Evolutionary conservation across 2,329 filamentous ascomycete genomes (phyloP).

Genomic region (Coleophoma crateriformis): DNA sequence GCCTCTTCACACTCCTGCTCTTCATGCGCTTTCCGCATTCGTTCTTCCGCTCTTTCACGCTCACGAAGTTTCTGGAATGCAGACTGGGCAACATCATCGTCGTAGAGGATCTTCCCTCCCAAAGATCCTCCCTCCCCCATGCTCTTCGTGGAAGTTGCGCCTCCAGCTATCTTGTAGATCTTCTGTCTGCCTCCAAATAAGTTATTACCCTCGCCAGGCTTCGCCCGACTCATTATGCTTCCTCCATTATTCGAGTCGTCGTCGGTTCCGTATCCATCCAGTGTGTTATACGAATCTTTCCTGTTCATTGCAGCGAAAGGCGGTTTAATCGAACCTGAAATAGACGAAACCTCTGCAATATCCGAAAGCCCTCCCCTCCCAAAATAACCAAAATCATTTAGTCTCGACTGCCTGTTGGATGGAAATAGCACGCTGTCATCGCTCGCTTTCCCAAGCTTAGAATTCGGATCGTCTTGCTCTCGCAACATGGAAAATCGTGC

Average conservation of each 20-base stretch:
- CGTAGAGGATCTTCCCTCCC: conserved; percentile 67
- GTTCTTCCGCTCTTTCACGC: conserved; percentile 35
- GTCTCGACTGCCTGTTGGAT: conserved; percentile 69
- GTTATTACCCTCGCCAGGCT: conserved; percentile 84
- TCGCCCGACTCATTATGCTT: conserved; percentile 78
- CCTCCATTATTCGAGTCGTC: conserved; percentile 53
- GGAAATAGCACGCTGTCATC: conserved; percentile 86
- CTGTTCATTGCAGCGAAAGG: conserved; percentile 54
- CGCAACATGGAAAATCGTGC: conserved; percentile 94
- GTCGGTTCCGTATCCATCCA: conserved; percentile 58
- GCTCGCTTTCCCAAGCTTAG: conserved; percentile 86
- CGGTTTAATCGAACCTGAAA: conserved; percentile 55
- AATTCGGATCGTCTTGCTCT: conserved; percentile 88
- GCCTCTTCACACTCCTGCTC: conserved; percentile 30
- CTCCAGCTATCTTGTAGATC: conserved; percentile 75
- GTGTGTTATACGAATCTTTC: conserved; percentile 58
- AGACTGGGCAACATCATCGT: conserved; percentile 78
- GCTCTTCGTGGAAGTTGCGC: conserved; percentile 36
- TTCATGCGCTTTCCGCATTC: conserved; percentile 37
- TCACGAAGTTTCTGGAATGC: conserved; percentile 72
- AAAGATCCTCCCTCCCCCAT: conserved; percentile 18
- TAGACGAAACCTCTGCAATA: conserved; percentile 86
- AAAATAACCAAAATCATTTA: conserved; percentile 57
- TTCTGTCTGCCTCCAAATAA: conserved; percentile 95
- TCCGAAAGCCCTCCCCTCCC: conserved; percentile 59